A percentile compares a stretch with the other conserved stretches of the same genome.
These are phyloP conservation scores for Amborella trichopoda DNA, from an alignment of 164 flowering plant species.

Conservation along the genomic window DNA sequence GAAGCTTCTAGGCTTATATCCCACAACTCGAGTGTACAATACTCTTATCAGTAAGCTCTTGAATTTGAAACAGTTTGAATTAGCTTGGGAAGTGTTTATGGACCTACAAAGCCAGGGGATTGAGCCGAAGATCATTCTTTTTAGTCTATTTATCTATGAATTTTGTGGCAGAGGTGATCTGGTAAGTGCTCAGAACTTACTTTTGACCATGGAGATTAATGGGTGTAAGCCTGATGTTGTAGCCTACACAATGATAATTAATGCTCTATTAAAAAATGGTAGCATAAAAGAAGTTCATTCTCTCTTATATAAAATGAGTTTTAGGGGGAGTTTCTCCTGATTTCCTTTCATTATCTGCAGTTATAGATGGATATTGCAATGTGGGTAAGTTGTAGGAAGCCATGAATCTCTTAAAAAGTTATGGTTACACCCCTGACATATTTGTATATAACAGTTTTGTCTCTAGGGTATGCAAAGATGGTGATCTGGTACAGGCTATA, in stretches of 20 bases:
- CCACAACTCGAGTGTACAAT: slow-evolving; percentile 23
- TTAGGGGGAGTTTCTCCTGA: slow-evolving; percentile 24
- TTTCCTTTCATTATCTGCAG: slow-evolving; percentile 22
- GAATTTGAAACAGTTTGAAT: slow-evolving; percentile 15
- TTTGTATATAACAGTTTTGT: slow-evolving; percentile 36
- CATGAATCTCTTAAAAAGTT: slow-evolving; percentile 14
- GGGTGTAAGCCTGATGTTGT: slow-evolving; percentile 38
- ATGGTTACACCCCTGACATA: slow-evolving; percentile 18
- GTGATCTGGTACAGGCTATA: slow-evolving; percentile 26
- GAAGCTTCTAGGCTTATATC: slow-evolving; percentile 18
- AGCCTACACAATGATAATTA: slow-evolving; percentile 25
- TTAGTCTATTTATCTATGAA: slow-evolving; percentile 23
- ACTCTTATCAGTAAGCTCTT: slow-evolving; percentile 21
- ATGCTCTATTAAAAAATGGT: slow-evolving; percentile 28
- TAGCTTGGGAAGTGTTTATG: slow-evolving; percentile 32
- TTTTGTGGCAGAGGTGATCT: slow-evolving; percentile 27
- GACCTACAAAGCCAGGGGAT: too few relatives aligned
- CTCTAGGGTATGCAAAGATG: slow-evolving; percentile 24
- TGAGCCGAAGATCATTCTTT: slow-evolving; percentile 14
- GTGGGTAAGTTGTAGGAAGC: slow-evolving; percentile 22
- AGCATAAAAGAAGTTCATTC: slow-evolving; percentile 29
- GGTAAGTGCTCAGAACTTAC: slow-evolving; percentile 24
- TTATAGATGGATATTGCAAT: slow-evolving; percentile 36
- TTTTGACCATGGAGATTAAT: slow-evolving; percentile 22
- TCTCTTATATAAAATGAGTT: slow-evolving; percentile 26